phyloP scores from a whole-genome alignment of 2,329 filamentous ascomycete species.

The Scedosporium minutisporum region DNA sequence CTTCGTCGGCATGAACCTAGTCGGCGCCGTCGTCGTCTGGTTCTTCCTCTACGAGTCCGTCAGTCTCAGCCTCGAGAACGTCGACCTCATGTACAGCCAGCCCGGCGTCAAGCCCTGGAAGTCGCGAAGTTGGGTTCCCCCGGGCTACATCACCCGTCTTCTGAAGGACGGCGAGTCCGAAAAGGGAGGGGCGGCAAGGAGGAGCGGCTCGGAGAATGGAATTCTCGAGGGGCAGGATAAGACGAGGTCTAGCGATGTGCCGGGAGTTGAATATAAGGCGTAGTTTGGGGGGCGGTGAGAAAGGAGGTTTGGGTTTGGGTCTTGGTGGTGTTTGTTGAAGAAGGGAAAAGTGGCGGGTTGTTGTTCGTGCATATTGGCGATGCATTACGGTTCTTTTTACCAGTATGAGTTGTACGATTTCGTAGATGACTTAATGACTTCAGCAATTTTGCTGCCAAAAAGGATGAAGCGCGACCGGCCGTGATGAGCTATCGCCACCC shows the following conservation, averaged over 20 bases:
- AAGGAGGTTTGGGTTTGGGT: neutral
- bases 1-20: constrained; percentile 52
- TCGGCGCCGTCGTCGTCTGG: constrained; percentile 50
- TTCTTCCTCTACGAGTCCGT: constrained; percentile 62
- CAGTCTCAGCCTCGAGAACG: constrained; percentile 58
- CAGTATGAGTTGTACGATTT: neutral
- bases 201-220: neutral
- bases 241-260: neutral
- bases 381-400: neutral
- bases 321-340: neutral
- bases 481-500: neutral
- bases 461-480: too few relatives aligned
- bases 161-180: constrained; percentile 20
- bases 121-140: constrained; percentile 42
- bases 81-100: constrained; percentile 61
- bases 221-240: neutral
- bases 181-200: neutral
- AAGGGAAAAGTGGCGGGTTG: neutral
- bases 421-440: neutral
- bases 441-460: too few relatives aligned
- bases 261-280: constrained; percentile 2
- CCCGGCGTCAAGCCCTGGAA: constrained; percentile 49
- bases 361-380: neutral
- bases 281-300: neutral
- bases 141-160: constrained; percentile 31